phyloP scores from a whole-genome alignment of 2,329 filamentous ascomycete genomes.

The Akanthomyces dipterigenus region DNA sequence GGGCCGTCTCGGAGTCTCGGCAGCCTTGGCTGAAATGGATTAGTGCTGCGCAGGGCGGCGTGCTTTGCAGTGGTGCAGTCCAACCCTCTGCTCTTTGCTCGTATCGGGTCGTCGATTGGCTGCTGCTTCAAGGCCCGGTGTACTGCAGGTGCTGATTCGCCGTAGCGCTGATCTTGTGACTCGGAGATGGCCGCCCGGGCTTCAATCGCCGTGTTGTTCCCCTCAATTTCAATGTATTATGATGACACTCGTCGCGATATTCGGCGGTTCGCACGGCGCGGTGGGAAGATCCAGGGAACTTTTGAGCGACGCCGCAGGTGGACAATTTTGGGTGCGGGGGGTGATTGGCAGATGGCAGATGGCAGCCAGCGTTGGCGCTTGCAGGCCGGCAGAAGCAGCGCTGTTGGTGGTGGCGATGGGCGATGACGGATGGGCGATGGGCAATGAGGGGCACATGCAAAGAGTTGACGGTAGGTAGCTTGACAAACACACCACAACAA shows the following conservation, averaged over 20 bases:
- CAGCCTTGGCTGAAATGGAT: not conserved
- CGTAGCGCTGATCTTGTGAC: slow-evolving; percentile 9
- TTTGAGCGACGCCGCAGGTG: not conserved
- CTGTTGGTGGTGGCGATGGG: not conserved
- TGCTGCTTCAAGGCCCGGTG: slow-evolving; percentile 6
- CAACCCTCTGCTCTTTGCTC: not conserved
- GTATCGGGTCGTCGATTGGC: slow-evolving; percentile 6
- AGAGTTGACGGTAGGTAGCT: not conserved
- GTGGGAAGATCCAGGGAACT: not conserved
- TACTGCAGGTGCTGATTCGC: slow-evolving; percentile 11
- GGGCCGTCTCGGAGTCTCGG: not conserved
- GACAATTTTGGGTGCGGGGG: not conserved
- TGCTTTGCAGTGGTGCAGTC: not conserved
- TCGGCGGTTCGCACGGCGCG: slow-evolving; percentile 1
- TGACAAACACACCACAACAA: not conserved
- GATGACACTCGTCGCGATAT: not conserved
- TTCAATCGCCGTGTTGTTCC: not conserved
- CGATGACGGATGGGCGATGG: no score
- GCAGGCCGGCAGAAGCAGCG: not conserved
- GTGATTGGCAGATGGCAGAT: no score
- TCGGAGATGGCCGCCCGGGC: slow-evolving; percentile 10
- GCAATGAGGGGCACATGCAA: not conserved
- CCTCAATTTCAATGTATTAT: slow-evolving; percentile 2
- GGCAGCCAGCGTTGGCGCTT: not conserved
- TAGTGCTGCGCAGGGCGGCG: not conserved